Evolutionary conservation across 179 eudicot genomes (phyloP).

Genomic region (Beta macrorhiza): DNA sequence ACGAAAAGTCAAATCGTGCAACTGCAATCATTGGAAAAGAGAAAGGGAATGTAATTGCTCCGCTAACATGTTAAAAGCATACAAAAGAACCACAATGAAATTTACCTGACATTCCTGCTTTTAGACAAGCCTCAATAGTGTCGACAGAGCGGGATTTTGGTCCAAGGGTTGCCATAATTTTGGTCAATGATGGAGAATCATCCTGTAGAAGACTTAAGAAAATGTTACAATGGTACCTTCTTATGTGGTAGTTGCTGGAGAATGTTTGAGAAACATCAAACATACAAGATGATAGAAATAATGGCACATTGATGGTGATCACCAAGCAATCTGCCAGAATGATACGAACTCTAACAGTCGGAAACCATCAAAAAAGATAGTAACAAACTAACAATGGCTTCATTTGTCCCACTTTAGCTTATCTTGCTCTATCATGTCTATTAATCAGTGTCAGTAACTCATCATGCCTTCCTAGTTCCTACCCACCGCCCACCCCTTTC

Average conservation of each 20-base stretch:
- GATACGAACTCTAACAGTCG: background rate
- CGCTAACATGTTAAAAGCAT: background rate
- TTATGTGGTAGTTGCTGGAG: background rate
- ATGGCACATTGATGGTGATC: background rate
- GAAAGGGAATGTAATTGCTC: background rate
- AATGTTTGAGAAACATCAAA: constrained; percentile 3
- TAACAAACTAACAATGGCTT: background rate
- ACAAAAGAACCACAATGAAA: background rate
- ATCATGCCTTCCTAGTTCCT: background rate
- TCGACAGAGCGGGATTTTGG: constrained; percentile 72
- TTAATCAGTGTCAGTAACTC: background rate
- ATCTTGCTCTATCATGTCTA: background rate
- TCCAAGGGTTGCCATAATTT: constrained; percentile 85
- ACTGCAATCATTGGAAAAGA: constrained; percentile 40
- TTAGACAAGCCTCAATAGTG: constrained; percentile 66
- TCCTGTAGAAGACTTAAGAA: constrained; percentile 24
- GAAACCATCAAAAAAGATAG: background rate
- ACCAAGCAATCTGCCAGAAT: background rate
- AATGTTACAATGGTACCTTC: constrained; percentile 1
- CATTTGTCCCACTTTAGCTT: background rate
- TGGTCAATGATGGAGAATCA: constrained; percentile 65
- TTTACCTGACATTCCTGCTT: constrained; percentile 90
- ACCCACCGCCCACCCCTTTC: background rate
- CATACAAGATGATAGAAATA: background rate
- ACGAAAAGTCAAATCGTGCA: constrained; percentile 85